Evolutionary conservation across 495 filamentous ascomycete genomes (phyloP).

Genomic region (Neurospora cerealis): DNA sequence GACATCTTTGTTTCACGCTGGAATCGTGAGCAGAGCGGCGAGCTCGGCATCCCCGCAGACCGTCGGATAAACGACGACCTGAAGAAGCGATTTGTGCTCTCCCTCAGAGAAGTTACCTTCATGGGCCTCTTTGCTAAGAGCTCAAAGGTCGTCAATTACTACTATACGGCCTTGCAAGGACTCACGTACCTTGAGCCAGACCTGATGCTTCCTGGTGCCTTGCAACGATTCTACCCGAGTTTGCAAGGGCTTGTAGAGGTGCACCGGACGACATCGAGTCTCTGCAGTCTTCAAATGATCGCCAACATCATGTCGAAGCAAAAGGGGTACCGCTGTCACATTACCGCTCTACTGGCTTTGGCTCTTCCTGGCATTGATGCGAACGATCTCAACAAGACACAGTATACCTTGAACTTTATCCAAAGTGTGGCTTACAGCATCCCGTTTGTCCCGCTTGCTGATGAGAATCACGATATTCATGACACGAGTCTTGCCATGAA

Average conservation of each 20-base stretch:
- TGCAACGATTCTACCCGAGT: conserved; percentile 94
- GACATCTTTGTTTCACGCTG: conserved; percentile 98
- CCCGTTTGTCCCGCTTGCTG: conserved; percentile 75
- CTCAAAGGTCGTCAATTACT: conserved; percentile 79
- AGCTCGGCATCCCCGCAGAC: conserved; percentile 74
- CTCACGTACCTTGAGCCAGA: conserved; percentile 85
- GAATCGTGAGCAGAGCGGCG: conserved; percentile 88
- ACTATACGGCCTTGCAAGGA: conserved; percentile 78
- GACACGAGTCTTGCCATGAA: conserved; percentile 73
- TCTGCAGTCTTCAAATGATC: conserved; percentile 81
- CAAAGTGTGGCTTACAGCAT: conserved; percentile 93
- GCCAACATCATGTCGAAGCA: conserved; percentile 81
- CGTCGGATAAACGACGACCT: conserved; percentile 68
- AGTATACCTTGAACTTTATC: conserved; percentile 88
- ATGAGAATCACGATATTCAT: conserved; percentile 56
- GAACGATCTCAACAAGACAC: conserved; percentile 93
- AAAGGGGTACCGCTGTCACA: conserved; percentile 88
- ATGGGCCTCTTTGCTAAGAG: conserved; percentile 99
- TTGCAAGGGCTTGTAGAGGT: conserved; percentile 96
- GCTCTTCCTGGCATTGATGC: conserved; percentile 94
- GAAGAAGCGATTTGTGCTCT: conserved; percentile 83
- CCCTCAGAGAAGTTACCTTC: conserved; percentile 85
- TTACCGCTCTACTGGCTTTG: conserved; percentile 84
- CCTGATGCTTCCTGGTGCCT: conserved; percentile 82
- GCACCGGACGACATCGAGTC: conserved; percentile 87